phyloP scores from a whole-genome alignment of 1,139 yeast genomes.

The Arxiozyma heterogenica region DNA sequence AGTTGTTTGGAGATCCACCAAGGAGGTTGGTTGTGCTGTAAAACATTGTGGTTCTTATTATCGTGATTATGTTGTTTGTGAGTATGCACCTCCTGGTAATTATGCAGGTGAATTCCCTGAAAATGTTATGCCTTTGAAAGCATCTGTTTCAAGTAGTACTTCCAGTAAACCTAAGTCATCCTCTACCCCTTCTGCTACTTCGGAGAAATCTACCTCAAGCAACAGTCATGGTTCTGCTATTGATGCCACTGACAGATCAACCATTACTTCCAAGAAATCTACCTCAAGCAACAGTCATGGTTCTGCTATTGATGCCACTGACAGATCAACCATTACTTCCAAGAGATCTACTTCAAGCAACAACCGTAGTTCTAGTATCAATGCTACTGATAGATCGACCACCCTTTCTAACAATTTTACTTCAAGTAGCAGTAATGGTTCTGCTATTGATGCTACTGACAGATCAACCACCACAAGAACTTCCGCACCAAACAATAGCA shows the following conservation, averaged over 20 bases:
- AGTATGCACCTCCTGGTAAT: conserved; percentile 57
- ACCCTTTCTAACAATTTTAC: too few species aligned
- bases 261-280: not conserved
- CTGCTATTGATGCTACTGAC: too few species aligned
- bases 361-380: too few species aligned
- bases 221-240: too few species aligned
- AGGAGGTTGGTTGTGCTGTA: conserved; percentile 54
- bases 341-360: too few species aligned
- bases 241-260: too few species aligned
- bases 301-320: too few species aligned
- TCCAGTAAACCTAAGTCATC: not conserved
- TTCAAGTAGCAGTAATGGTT: too few species aligned
- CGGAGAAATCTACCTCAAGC: not conserved
- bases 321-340: too few species aligned
- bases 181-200: not conserved
- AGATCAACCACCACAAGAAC: too few species aligned
- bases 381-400: too few species aligned
- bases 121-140: conserved; percentile 38
- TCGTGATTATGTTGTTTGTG: conserved; percentile 57
- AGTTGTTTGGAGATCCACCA: conserved; percentile 52
- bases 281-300: not conserved
- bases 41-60: conserved; percentile 39
- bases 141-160: not conserved
- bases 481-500: too few species aligned
- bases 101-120: conserved; percentile 35